Evolutionary conservation across 108 stramenopile genomes (phyloP).

Genomic region (Skeletonema potamos): DNA sequence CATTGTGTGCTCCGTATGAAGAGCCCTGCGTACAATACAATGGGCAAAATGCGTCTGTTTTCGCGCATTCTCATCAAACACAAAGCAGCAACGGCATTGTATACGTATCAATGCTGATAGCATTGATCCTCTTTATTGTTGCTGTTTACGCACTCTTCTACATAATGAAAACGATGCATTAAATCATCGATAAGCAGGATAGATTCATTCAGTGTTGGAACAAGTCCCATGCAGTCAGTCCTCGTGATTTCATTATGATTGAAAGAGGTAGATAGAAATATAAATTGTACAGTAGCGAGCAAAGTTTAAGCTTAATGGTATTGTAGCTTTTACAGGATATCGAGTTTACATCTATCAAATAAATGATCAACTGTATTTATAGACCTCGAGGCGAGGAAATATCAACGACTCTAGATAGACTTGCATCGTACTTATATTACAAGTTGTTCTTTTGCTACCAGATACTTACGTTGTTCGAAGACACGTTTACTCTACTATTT

Average conservation of each 20-base stretch:
- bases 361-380: too few relatives aligned
- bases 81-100: background rate
- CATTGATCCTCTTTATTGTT: conserved; percentile 17
- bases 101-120: conserved; percentile 24
- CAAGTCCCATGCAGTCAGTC: background rate
- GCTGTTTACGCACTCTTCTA: conserved; percentile 19
- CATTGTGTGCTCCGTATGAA: conserved; percentile 1
- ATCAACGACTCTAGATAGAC: too few relatives aligned
- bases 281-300: background rate
- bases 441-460: too few relatives aligned
- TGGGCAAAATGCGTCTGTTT: conserved; percentile 5
- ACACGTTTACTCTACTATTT: too few relatives aligned
- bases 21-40: background rate
- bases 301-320: background rate
- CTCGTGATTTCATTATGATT: background rate
- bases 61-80: background rate
- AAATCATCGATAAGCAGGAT: background rate
- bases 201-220: background rate
- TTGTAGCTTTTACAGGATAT: too few relatives aligned
- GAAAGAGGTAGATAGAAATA: background rate
- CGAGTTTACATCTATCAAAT: too few relatives aligned
- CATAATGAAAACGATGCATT: conserved; percentile 27
- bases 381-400: too few relatives aligned
- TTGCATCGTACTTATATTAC: too few relatives aligned
- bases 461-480: too few relatives aligned